Evolutionary conservation across 306 rosid genomes (phyloP).

Genomic region (Acacia confusa): DNA sequence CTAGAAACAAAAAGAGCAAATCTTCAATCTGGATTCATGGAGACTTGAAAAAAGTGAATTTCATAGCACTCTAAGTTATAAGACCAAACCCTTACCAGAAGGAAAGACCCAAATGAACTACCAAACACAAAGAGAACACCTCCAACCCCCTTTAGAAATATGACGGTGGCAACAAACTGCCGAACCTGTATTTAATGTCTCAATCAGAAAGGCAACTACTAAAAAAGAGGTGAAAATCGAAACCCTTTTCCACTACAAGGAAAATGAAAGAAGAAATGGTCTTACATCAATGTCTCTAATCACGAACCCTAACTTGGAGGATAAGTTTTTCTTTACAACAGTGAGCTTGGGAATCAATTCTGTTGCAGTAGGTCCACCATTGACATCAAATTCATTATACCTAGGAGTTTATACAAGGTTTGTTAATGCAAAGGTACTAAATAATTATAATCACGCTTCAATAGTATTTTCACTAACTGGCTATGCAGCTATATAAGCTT

Average conservation of each 20-base stretch:
- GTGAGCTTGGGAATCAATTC: conserved; percentile 68
- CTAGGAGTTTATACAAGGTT: conserved; percentile 36
- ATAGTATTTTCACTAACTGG: background rate
- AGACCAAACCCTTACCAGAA: conserved; percentile 55
- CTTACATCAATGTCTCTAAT: conserved; percentile 69
- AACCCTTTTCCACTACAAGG: conserved; percentile 10
- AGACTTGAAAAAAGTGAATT: conserved; percentile 7
- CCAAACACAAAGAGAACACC: conserved; percentile 81
- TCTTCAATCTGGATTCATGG: conserved; percentile 4
- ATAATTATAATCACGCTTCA: conserved; percentile 1
- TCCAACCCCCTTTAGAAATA: conserved; percentile 75
- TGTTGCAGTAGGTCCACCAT: conserved; percentile 76
- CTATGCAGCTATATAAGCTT: background rate
- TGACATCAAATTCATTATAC: conserved; percentile 74
- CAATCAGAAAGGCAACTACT: conserved; percentile 36
- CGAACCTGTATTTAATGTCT: conserved; percentile 50
- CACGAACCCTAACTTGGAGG: conserved; percentile 56
- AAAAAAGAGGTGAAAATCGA: background rate
- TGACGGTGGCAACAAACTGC: conserved; percentile 54
- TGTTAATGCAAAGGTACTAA: conserved; percentile 31
- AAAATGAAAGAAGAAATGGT: conserved; percentile 12
- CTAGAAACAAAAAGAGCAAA: conserved; percentile 37
- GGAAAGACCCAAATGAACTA: conserved; percentile 68
- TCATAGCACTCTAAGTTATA: conserved; percentile 2
- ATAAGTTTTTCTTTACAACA: conserved; percentile 46